Base-by-base conservation (phyloP, 768 basidiomycete species). In the Trametes cingulata region DNA sequence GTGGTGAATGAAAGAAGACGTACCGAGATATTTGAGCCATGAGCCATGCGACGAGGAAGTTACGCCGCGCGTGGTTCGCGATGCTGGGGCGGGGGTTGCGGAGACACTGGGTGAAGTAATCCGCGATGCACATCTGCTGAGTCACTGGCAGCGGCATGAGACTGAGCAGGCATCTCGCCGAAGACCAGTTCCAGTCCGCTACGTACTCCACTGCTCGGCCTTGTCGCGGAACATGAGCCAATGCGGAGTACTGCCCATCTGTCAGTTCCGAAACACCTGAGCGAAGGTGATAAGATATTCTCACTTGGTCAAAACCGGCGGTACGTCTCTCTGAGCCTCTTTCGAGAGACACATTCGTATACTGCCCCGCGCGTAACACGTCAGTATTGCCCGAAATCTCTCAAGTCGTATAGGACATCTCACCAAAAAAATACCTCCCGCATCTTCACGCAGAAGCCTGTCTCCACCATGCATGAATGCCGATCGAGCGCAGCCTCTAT, bases 351-450 rank as follows among this genome's bases (percentile, higher is more conserved):
- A 83, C 82, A 86, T 86, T 33, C 88, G 80, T 24, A 82, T 85
- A 65, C 90, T 91, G 6, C n/a, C 2, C 17, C 20, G 15, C 52
- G 9, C 33, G 3, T 19, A n/a, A n/a, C n/a, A n/a, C n/a, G n/a
- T n/a, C n/a, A n/a, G n/a, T n/a, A n/a, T n/a, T n/a, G n/a, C n/a
- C n/a, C n/a, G n/a, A n/a, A n/a, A n/a, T n/a, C n/a, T n/a, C n/a
- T n/a, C n/a, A n/a, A n/a, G n/a, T n/a, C n/a, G n/a, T 6, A 7
- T 42, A 27, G 39, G 22, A 22, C 17, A 14, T 6, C 87, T 72
- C 69, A 89, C 90, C 89, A 88, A 77, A 90, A 91, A 25, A 91
- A 75, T 64, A 82, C 87, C 63, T 91, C 90, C 42, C 88, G 78
- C 42, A 85, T 87, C 54, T 85, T 82, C 65, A 82, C 90, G 20